Conservation (phyloP, 106 monocot genomes). For the Gastrodia elata region DNA sequence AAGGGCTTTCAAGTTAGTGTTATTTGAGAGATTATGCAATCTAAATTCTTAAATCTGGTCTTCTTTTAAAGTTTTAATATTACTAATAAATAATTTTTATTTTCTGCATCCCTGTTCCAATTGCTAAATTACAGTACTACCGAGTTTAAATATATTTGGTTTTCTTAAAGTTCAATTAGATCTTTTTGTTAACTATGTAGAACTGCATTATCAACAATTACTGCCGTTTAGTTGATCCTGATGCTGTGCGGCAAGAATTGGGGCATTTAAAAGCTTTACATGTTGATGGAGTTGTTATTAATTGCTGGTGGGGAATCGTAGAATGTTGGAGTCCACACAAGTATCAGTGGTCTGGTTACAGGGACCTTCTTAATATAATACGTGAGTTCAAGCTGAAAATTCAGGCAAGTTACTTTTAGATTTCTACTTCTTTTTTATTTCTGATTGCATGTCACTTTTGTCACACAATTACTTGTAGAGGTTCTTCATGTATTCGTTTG, state of each 20-base stretch:
- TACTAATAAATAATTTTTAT: background rate
- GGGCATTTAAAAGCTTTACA: conserved; percentile 64
- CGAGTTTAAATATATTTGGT: background rate
- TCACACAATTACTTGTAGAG: background rate
- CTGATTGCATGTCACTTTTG: background rate
- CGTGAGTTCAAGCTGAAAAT: conserved; percentile 73
- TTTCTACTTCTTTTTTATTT: background rate
- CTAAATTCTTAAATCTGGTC: background rate
- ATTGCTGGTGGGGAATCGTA: conserved; percentile 98
- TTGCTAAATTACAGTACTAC: background rate
- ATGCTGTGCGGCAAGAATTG: conserved; percentile 58
- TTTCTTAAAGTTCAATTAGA: background rate
- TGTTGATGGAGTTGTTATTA: conserved; percentile 81
- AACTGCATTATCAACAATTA: conserved; percentile 63
- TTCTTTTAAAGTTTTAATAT: conserved; percentile 1
- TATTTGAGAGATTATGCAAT: background rate
- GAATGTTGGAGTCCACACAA: conserved; percentile 88
- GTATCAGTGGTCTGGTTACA: conserved; percentile 90
- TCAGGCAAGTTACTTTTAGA: conserved; percentile 38
- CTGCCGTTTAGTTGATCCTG: conserved; percentile 77
- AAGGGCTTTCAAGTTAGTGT: background rate
- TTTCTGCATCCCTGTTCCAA: background rate
- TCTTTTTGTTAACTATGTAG: conserved; percentile 27
- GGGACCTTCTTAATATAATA: conserved; percentile 71
- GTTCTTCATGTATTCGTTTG: background rate